Evolutionary conservation across 305 asterid genomes (phyloP), one percentile per base, ranked within the genome.

Genomic region (Stenogyne calaminthoides): DNA sequence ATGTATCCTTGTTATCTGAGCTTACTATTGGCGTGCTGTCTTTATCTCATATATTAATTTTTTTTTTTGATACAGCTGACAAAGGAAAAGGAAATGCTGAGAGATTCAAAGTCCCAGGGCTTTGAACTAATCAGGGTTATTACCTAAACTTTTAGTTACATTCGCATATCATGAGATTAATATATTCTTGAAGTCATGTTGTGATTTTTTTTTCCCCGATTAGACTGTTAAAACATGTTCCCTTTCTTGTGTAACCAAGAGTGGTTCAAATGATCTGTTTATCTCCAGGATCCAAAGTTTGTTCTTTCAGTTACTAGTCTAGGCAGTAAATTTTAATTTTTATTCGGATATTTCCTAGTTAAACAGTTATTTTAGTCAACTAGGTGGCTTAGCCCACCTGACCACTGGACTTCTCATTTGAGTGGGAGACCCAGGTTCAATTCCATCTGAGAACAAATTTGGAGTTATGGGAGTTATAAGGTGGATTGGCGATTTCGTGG

Each of bases 91-190:
- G 90, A 93, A 78, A 66, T 69, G 74, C 82, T 88, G 82, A 84
- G 80, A 81, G 93, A 84, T 77, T 86, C 98, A n/a, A 89, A 88
- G 77, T 82, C 86, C 66, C 79, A 84, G 83, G 86, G 95, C 81
- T 86, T 91, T 63, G 89, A 91, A 44, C 84, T 91, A 69, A 88
- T 93, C 83, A 86, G 84, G 72, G 98, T 93, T 19, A 84, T 72
- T 67, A 46, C 77, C 20, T 67, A 56, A 76, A 55, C 72, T 80
- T 52, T 82, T 34, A 32, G 51, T 67, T 63, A 27, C 56, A 68
- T 62, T 63, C n/a, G 64, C 22, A 36, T 62, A 36, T 49, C 18
- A 6, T 74, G 63, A 61, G 67, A 14, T 81, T 64, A 22, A 32
- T 14, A 47, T 51, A 16, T 73, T 54, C 44, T 64, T n/a, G 8